Conservation (phyloP, 2,329 filamentous ascomycete genomes). For the Coniella lustricola region DNA sequence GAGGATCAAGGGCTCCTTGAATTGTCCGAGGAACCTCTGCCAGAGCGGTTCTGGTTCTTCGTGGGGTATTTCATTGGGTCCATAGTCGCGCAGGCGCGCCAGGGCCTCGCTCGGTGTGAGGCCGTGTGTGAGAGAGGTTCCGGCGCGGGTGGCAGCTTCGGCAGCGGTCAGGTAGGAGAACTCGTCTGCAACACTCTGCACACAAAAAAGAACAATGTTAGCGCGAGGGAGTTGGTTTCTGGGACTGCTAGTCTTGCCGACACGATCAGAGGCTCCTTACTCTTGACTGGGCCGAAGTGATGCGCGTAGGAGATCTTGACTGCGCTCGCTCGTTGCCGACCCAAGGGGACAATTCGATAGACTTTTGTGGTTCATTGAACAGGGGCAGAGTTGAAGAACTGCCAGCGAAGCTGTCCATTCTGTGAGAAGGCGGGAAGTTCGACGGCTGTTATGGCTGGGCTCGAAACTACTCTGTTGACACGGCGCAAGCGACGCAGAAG, state of each 20-base stretch:
- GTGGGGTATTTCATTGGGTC: slow-evolving; percentile 89
- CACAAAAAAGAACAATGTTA: slow-evolving; percentile 3
- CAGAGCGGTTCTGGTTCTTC: slow-evolving; percentile 91
- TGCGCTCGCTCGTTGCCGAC: slow-evolving; percentile 27
- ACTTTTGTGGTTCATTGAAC: slow-evolving; percentile 14
- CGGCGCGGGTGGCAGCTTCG: slow-evolving; percentile 69
- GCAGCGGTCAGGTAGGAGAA: slow-evolving; percentile 64
- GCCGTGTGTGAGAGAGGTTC: slow-evolving; percentile 77
- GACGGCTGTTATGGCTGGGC: not conserved
- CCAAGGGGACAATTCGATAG: slow-evolving; percentile 15
- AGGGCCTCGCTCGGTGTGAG: slow-evolving; percentile 76
- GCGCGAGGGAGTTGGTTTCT: not conserved
- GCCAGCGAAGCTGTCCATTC: slow-evolving; percentile 16
- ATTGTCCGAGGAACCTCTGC: slow-evolving; percentile 92
- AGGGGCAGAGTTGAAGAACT: slow-evolving; percentile 13
- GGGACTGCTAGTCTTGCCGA: not conserved
- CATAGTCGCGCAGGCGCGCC: slow-evolving; percentile 70
- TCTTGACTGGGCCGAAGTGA: slow-evolving; percentile 49
- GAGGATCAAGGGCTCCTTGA: slow-evolving; percentile 90
- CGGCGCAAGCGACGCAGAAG: slow-evolving; percentile 5
- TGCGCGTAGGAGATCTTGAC: slow-evolving; percentile 30
- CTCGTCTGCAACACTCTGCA: slow-evolving; percentile 49
- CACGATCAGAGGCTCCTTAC: slow-evolving; percentile 30
- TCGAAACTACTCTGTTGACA: not conserved
- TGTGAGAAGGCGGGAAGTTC: not conserved